Evolutionary conservation across 306 rosid genomes (phyloP).

Genomic region (Rosa persica): DNA sequence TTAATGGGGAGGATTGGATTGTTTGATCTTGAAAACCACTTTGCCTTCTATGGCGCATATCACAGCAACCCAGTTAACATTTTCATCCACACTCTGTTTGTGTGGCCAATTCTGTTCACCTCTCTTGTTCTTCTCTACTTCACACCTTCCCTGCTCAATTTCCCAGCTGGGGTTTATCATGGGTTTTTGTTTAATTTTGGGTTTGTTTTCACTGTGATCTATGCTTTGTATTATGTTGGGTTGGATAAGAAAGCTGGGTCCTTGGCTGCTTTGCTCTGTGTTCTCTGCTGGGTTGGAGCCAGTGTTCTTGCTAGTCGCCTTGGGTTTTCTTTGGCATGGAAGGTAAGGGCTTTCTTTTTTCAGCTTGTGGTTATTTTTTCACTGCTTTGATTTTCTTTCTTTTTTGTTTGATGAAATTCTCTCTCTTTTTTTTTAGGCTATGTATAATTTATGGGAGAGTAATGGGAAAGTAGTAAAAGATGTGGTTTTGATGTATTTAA

Average conservation of each 20-base stretch:
- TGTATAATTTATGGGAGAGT: neutral
- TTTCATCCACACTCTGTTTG: slow-evolving; percentile 56
- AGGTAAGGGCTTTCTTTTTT: slow-evolving; percentile 37
- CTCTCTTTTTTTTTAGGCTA: neutral
- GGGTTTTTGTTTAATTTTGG: slow-evolving; percentile 55
- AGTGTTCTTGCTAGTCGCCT: slow-evolving; percentile 50
- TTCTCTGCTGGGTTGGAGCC: slow-evolving; percentile 62
- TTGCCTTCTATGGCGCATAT: slow-evolving; percentile 85
- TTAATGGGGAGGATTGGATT: slow-evolving; percentile 45
- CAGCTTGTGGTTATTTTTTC: neutral
- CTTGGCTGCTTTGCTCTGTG: slow-evolving; percentile 59
- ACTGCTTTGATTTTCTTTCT: neutral
- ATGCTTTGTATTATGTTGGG: slow-evolving; percentile 47
- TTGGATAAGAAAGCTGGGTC: slow-evolving; percentile 76
- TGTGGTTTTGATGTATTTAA: neutral
- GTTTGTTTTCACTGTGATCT: slow-evolving; percentile 50
- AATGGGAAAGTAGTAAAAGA: neutral
- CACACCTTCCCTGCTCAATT: slow-evolving; percentile 54
- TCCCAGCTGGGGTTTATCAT: slow-evolving; percentile 32
- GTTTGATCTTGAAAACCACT: slow-evolving; percentile 76
- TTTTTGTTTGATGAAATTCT: neutral
- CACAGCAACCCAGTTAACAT: slow-evolving; percentile 76
- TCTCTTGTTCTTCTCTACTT: slow-evolving; percentile 51
- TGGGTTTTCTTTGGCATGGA: slow-evolving; percentile 62
- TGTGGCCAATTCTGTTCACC: slow-evolving; percentile 81